Evolutionary conservation across 192 early-diverging fungal species (phyloP).

Genomic region (Paraglomus brasilianum): DNA sequence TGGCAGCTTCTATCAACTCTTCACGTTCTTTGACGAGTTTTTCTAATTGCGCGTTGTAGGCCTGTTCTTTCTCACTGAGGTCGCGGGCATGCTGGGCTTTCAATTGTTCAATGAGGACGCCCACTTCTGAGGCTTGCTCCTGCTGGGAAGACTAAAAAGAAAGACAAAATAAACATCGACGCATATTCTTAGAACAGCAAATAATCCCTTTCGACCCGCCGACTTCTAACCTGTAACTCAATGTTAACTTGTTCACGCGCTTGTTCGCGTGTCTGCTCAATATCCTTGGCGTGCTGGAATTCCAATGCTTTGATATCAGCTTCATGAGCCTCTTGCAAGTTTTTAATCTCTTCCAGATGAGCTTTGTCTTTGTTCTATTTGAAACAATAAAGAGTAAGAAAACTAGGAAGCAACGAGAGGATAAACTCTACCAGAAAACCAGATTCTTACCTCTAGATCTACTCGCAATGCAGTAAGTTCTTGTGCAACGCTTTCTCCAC

Average conservation of each 20-base stretch:
- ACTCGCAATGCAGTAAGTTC: background rate
- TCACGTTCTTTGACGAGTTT: slow-evolving; percentile 7
- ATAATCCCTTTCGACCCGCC: background rate
- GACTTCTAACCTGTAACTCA: background rate
- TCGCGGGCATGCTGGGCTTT: slow-evolving; percentile 11
- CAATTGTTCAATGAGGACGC: slow-evolving; percentile 5
- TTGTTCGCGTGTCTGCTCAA: slow-evolving; percentile 11
- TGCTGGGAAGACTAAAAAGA: slow-evolving; percentile 8
- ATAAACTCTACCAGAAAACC: background rate
- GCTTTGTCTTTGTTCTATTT: background rate
- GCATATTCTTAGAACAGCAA: background rate
- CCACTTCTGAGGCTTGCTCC: background rate
- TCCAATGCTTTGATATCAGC: background rate
- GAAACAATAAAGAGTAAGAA: background rate
- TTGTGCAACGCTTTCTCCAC: slow-evolving; percentile 2
- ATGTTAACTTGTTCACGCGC: background rate
- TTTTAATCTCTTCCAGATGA: background rate
- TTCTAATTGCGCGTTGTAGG: slow-evolving; percentile 11
- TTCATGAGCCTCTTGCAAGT: background rate
- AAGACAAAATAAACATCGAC: background rate
- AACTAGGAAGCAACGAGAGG: background rate
- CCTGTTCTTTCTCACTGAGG: background rate
- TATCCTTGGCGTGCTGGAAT: background rate
- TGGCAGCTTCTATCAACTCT: background rate
- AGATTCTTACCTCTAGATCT: slow-evolving; percentile 10